phyloP scores from a whole-genome alignment of 2,329 filamentous ascomycete species.

The Hypoxylon sp. region DNA sequence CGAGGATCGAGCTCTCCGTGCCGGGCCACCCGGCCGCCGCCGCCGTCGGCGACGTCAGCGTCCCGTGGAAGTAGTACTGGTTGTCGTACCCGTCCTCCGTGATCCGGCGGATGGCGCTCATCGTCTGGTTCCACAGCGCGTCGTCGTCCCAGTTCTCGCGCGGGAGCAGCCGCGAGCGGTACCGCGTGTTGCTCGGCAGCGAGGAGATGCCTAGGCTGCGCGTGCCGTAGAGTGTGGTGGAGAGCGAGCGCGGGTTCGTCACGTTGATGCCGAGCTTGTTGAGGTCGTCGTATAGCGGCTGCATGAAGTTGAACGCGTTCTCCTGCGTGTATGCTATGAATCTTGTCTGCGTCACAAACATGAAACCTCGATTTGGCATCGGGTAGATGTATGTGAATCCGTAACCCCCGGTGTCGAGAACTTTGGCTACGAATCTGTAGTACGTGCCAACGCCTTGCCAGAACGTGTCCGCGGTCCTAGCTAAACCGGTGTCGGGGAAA shows the following conservation, averaged over 20 bases:
- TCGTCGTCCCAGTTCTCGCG: slow-evolving; percentile 44
- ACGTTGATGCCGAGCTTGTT: slow-evolving; percentile 44
- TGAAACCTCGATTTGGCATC: slow-evolving; percentile 41
- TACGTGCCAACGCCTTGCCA: slow-evolving; percentile 48
- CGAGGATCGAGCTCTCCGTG: slow-evolving; percentile 49
- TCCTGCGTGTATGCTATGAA: slow-evolving; percentile 42
- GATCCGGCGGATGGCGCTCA: slow-evolving; percentile 45
- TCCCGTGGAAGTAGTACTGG: slow-evolving; percentile 48
- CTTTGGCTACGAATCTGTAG: slow-evolving; percentile 46
- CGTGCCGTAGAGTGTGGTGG: slow-evolving; percentile 44
- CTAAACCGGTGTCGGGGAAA: slow-evolving; percentile 11
- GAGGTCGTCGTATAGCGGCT: slow-evolving; percentile 47
- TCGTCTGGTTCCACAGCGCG: slow-evolving; percentile 40
- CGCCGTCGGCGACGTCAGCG: slow-evolving; percentile 45
- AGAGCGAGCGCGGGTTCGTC: slow-evolving; percentile 40
- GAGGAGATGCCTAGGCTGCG: slow-evolving; percentile 39
- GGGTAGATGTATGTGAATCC: slow-evolving; percentile 50
- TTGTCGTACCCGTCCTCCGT: slow-evolving; percentile 47
- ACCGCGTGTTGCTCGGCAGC: slow-evolving; percentile 44
- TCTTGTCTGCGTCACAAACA: slow-evolving; percentile 47
- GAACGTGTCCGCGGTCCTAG: slow-evolving; percentile 38
- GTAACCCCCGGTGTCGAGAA: slow-evolving; percentile 49
- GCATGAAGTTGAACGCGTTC: slow-evolving; percentile 43
- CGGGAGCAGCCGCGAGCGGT: slow-evolving; percentile 48
- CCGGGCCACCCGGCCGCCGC: slow-evolving; percentile 46